Evolutionary conservation across 495 filamentous ascomycete species (phyloP).

Genomic region (Sabuloglossum arenarium): DNA sequence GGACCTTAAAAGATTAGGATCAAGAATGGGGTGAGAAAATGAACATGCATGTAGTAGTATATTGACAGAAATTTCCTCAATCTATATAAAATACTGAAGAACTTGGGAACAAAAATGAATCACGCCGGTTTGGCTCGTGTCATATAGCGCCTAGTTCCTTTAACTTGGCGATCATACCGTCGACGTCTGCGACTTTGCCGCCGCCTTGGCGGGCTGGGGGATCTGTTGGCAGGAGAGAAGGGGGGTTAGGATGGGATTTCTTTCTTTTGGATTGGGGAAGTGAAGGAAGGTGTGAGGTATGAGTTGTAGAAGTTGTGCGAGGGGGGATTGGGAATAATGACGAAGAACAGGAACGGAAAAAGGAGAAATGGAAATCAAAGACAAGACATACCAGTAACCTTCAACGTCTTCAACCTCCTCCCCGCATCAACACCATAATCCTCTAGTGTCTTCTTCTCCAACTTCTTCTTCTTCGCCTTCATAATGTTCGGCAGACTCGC

Average conservation of each 20-base stretch:
- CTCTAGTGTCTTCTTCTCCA: conserved; percentile 71
- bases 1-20: too few relatives aligned
- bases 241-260: not conserved
- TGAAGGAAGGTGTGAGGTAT: not conserved
- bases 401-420: conserved; percentile 65
- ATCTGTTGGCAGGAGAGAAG: too few relatives aligned
- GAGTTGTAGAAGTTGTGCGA: too few relatives aligned
- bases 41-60: too few relatives aligned
- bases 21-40: too few relatives aligned
- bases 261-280: not conserved
- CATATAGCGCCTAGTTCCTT: conserved; percentile 89
- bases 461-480: conserved; percentile 99
- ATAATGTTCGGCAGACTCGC: conserved; percentile 95
- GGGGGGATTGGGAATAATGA: too few relatives aligned
- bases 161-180: conserved; percentile 73
- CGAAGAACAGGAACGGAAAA: not conserved
- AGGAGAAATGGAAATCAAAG: not conserved
- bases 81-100: too few relatives aligned
- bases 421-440: conserved; percentile 59
- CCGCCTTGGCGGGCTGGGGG: conserved; percentile 77
- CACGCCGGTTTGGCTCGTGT: too few relatives aligned
- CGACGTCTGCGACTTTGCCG: conserved; percentile 91
- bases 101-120: too few relatives aligned
- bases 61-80: too few relatives aligned
- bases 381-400: conserved; percentile 49